phyloP scores from a whole-genome alignment of 2,329 filamentous ascomycete genomes.

The Allantophomopsis cytisporea region DNA sequence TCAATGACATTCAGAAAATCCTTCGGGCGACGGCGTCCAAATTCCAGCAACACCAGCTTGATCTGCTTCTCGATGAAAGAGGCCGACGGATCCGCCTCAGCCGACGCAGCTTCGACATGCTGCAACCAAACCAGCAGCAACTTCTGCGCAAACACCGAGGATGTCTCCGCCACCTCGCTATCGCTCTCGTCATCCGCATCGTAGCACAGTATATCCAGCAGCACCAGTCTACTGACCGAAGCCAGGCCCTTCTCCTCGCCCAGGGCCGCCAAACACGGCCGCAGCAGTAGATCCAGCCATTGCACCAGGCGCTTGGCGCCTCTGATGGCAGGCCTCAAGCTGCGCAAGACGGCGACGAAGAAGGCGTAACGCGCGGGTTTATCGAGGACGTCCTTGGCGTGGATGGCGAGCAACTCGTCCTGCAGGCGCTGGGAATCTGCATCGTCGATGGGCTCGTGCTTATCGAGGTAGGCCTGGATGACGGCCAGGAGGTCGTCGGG shows the following conservation, averaged over 20 bases:
- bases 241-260: slow-evolving; percentile 49
- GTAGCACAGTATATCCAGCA: slow-evolving; percentile 49
- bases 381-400: slow-evolving; percentile 47
- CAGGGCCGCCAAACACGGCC: slow-evolving; percentile 40
- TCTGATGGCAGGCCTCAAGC: slow-evolving; percentile 48
- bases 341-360: slow-evolving; percentile 56
- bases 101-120: slow-evolving; percentile 19
- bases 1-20: slow-evolving; percentile 55
- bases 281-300: slow-evolving; percentile 58
- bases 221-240: slow-evolving; percentile 47
- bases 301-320: slow-evolving; percentile 47
- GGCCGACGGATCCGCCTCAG: slow-evolving; percentile 26
- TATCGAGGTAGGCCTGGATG: slow-evolving; percentile 54
- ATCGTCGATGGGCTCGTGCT: slow-evolving; percentile 55
- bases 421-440: slow-evolving; percentile 56
- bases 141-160: slow-evolving; percentile 38
- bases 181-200: slow-evolving; percentile 41
- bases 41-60: slow-evolving; percentile 25
- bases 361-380: slow-evolving; percentile 41
- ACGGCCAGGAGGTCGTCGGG: slow-evolving; percentile 48
- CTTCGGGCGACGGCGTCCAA: slow-evolving; percentile 56
- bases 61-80: slow-evolving; percentile 29
- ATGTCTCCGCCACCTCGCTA: slow-evolving; percentile 27
- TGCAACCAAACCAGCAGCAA: slow-evolving; percentile 44
- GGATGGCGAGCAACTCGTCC: slow-evolving; percentile 57